Evolutionary conservation across 2,329 filamentous ascomycete species (phyloP).

Genomic region (Penicillium sp.): DNA sequence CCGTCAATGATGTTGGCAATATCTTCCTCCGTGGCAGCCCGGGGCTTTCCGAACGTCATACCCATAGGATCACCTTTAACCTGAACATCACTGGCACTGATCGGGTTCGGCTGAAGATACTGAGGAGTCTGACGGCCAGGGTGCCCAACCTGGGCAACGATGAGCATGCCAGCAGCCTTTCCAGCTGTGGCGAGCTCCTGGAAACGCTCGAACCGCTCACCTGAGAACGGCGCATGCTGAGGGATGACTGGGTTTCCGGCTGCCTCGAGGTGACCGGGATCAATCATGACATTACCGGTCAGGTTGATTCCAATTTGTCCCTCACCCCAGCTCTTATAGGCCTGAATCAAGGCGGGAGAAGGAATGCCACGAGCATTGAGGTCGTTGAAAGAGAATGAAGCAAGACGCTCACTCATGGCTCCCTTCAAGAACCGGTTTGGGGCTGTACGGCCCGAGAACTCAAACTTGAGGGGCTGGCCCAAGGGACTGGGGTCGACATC

Average conservation of each 20-base stretch:
- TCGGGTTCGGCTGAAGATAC: constrained; percentile 48
- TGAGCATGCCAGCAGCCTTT: constrained; percentile 50
- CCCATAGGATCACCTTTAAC: constrained; percentile 36
- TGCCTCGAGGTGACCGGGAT: constrained; percentile 56
- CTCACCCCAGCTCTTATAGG: constrained; percentile 63
- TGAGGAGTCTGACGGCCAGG: constrained; percentile 57
- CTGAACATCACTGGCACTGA: constrained; percentile 53
- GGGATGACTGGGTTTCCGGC: background rate
- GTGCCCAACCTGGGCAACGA: constrained; percentile 62
- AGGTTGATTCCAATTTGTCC: constrained; percentile 56
- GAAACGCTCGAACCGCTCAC: background rate
- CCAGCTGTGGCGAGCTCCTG: background rate
- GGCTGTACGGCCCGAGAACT: constrained; percentile 55
- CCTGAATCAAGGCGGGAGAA: constrained; percentile 52
- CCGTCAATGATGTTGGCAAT: constrained; percentile 57
- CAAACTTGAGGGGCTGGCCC: constrained; percentile 40
- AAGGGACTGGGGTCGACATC: background rate
- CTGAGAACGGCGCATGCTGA: background rate
- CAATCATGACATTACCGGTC: constrained; percentile 64
- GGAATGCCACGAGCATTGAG: constrained; percentile 54
- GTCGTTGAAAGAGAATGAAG: constrained; percentile 58
- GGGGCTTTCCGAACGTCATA: constrained; percentile 36
- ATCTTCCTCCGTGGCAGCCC: constrained; percentile 30
- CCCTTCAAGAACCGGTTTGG: constrained; percentile 67
- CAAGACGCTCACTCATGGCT: constrained; percentile 65